A percentile compares a stretch with the other conserved stretches of the same genome.
These are phyloP conservation scores for Nicotiana benthamiana DNA, from an alignment of 257 asterid genomes.

Conservation along the genomic window DNA sequence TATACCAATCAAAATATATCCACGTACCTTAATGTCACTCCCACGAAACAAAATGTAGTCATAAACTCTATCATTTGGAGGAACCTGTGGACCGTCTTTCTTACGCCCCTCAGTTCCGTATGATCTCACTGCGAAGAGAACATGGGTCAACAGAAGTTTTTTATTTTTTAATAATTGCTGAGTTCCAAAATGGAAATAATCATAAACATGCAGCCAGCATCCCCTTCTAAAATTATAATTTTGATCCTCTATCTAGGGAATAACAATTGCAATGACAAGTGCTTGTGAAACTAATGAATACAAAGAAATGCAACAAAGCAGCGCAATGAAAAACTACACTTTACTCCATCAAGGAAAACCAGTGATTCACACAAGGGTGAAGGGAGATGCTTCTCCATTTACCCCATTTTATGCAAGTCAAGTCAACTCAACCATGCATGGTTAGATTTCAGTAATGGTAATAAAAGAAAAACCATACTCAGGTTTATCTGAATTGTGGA, in stretches of 20 bases:
- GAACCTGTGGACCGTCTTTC: slow-evolving; percentile 62
- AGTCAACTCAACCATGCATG: background rate
- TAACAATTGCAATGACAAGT: background rate
- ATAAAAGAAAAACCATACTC: background rate
- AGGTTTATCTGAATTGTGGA: background rate
- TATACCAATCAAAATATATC: background rate
- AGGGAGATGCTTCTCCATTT: background rate
- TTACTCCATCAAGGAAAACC: background rate
- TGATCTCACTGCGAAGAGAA: slow-evolving; percentile 55
- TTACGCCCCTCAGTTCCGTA: slow-evolving; percentile 81
- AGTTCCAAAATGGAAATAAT: background rate
- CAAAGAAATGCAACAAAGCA: background rate
- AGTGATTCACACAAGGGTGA: background rate
- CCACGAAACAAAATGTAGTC: slow-evolving; percentile 78
- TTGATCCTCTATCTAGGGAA: background rate
- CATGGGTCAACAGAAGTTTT: background rate
- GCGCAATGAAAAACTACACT: background rate
- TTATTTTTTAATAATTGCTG: background rate
- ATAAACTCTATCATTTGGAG: slow-evolving; percentile 58
- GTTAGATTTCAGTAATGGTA: background rate
- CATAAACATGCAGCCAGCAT: background rate
- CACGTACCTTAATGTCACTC: slow-evolving; percentile 63
- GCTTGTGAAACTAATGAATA: background rate
- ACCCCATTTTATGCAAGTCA: background rate
- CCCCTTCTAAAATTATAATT: background rate